Base-by-base conservation (phyloP, 106 monocot genomes). In the Hemerocallis citrina region DNA sequence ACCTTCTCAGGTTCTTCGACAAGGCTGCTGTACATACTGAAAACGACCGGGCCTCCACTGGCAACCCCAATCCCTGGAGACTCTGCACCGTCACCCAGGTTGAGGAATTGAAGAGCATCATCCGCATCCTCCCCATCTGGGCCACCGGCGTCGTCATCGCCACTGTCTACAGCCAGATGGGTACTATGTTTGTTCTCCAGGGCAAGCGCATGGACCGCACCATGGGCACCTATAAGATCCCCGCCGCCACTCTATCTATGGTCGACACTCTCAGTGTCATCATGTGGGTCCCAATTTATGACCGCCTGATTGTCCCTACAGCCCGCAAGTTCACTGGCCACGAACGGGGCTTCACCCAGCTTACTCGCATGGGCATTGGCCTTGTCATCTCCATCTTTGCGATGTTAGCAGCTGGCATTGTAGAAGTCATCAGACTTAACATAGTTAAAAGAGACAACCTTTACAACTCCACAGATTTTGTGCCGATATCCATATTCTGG, bases 181-280 rank as follows among this genome's bases (percentile, higher is more conserved):
- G 56, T 58, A 73, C 73, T 28, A 59, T 73, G 73, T 73, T 73
- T 29, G 73, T 73, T n/a, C 73, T 73, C 7, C 73, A 73, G 41
- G 73, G 65, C 23, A 58, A 66, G 34, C 65, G 35, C 14, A 47
- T 73, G 73, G 73, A 73, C 20, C 73, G 59, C 1, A 58, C 31
- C 57, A 45, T 72, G 25, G 72, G 72, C 36, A 33, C 20, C 56
- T 58, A 65, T 65, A 48, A 64, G 37, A 46, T 72, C 44, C 72
- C 72, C 13, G 55, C 72, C 11, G 72, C 72, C 17, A 65, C 72
- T 7, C 72, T 65, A 35, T 72, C 72, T 15, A 30, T 65, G 47
- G 57, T 65, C n/a, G 63, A 71, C 42, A 72, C 72, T n/a, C 6
- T 72, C 64, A 64, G 64, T 55, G 72, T 72, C 46, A 56, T 72